Base-by-base conservation (phyloP, 2,329 filamentous ascomycete genomes). In the Colletotrichum lindemuthianum region DNA sequence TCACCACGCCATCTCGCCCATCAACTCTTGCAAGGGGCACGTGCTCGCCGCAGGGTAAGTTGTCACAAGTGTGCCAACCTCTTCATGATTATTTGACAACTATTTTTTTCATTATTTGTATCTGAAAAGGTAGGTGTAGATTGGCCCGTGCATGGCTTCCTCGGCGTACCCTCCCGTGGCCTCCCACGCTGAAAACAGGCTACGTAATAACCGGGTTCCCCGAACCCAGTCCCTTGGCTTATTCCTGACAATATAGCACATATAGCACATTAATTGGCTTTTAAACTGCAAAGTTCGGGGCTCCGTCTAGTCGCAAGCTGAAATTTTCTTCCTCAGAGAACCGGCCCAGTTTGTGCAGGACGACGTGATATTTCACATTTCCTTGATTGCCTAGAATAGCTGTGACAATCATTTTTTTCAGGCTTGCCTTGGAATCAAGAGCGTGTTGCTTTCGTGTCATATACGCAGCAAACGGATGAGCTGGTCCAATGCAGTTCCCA, bases 171-270 rank as follows among this genome's bases (percentile, higher is more conserved):
- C n/a, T n/a, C n/a, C n/a, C n/a, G n/a, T n/a, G n/a, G n/a, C n/a
- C n/a, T n/a, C n/a, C n/a, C n/a, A n/a, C n/a, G n/a, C n/a, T n/a
- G n/a, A n/a, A n/a, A n/a, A n/a, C n/a, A n/a, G n/a, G n/a, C n/a
- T n/a, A n/a, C n/a, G n/a, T n/a, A n/a, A n/a, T n/a, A n/a, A n/a
- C n/a, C n/a, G n/a, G n/a, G n/a, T n/a, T n/a, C n/a, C n/a, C n/a
- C n/a, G n/a, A n/a, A n/a, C n/a, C n/a, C n/a, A n/a, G n/a, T n/a
- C n/a, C n/a, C n/a, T n/a, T n/a, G n/a, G n/a, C n/a, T n/a, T n/a
- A n/a, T n/a, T n/a, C n/a, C n/a, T n/a, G n/a, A n/a, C 48, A 47
- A 24, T 34, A 47, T 12, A 59, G 24, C 55, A 63, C 47, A 24
- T 24, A 59, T 10, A 53, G 15, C 41, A 59, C 48, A 6, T 36